Evolutionary conservation across 2,329 filamentous ascomycete species (phyloP).

Genomic region (Microdochium nivale): DNA sequence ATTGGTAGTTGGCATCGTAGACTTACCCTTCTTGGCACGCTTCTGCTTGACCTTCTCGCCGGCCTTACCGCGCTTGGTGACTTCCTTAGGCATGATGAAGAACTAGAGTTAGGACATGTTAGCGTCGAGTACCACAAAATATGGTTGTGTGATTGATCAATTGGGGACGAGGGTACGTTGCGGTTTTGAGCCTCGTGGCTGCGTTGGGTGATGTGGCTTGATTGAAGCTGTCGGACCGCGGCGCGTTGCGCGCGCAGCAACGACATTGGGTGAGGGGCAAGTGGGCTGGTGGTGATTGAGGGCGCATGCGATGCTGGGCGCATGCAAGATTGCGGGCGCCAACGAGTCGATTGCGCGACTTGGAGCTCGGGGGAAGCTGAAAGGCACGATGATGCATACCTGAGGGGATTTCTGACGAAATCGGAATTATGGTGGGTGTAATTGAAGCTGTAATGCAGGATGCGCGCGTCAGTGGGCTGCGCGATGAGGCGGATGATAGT

Average conservation of each 20-base stretch:
- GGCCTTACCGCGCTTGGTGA: conserved; percentile 40
- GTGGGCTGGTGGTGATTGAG: conserved; percentile 5
- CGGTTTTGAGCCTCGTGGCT: too few species aligned
- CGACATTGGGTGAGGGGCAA: conserved; percentile 1
- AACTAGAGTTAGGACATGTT: conserved; percentile 16
- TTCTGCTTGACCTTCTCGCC: conserved; percentile 47
- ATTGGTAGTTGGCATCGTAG: too few species aligned
- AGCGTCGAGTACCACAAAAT: too few species aligned
- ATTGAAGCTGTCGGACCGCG: not conserved
- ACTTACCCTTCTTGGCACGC: conserved; percentile 48
- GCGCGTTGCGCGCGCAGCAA: not conserved
- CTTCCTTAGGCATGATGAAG: conserved; percentile 50
- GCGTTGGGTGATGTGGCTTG: too few species aligned
- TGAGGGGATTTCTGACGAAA: conserved; percentile 13
- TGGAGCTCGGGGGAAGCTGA: conserved; percentile 24
- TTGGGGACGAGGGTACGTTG: too few species aligned
- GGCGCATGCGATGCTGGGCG: conserved; percentile 18
- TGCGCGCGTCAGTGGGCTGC: not conserved
- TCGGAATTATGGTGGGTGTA: conserved; percentile 15
- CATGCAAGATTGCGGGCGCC: conserved; percentile 29
- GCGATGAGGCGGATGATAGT: conserved; percentile 12
- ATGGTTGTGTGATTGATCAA: conserved; percentile 2
- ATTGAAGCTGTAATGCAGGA: conserved; percentile 22
- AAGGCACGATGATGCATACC: conserved; percentile 24
- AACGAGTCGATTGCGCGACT: conserved; percentile 20